A percentile compares a stretch with the other conserved stretches of the same genome.
These are phyloP conservation scores for Zymoseptoria brevis DNA, from an alignment of 2,329 filamentous ascomycete species.

Conservation along the genomic window DNA sequence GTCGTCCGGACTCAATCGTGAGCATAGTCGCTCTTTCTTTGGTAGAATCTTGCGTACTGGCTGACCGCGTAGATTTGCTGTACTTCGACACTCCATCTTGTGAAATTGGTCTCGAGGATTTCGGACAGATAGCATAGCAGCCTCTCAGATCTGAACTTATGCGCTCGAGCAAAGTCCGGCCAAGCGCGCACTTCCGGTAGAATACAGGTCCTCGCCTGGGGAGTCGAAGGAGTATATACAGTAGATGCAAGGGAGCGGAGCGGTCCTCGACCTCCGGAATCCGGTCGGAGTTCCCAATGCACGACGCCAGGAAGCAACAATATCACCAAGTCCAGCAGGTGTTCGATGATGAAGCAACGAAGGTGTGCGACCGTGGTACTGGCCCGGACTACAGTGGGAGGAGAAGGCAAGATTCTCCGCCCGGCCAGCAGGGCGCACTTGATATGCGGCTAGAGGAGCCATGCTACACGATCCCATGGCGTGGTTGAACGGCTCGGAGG, in stretches of 20 bases:
- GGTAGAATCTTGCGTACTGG: not conserved
- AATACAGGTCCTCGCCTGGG: not conserved
- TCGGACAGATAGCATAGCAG: not conserved
- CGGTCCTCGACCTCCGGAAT: not conserved
- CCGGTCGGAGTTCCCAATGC: not conserved
- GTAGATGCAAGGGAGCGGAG: not conserved
- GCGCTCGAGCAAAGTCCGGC: not conserved
- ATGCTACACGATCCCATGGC: not conserved
- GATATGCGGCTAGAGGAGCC: not conserved
- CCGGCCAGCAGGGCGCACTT: not conserved
- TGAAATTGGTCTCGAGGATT: not conserved
- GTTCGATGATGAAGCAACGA: not conserved
- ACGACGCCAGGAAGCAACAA: not conserved
- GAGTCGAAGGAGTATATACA: not conserved
- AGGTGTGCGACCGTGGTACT: not conserved
- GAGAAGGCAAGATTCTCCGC: not conserved
- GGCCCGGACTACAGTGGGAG: not conserved
- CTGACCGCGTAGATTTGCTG: not conserved
- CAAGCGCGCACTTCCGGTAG: not conserved
- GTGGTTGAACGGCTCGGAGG: not conserved
- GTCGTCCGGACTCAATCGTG: conserved; percentile 7
- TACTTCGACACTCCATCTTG: not conserved
- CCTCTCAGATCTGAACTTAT: not conserved
- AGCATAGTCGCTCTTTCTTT: conserved; percentile 1
- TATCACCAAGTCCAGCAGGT: not conserved